Percentiles rank a stretch among this genome's conserved stretches.
These are phyloP conservation scores for Trichoderma gracile DNA, from an alignment of 2,329 filamentous ascomycete genomes.

Conservation along the genomic window DNA sequence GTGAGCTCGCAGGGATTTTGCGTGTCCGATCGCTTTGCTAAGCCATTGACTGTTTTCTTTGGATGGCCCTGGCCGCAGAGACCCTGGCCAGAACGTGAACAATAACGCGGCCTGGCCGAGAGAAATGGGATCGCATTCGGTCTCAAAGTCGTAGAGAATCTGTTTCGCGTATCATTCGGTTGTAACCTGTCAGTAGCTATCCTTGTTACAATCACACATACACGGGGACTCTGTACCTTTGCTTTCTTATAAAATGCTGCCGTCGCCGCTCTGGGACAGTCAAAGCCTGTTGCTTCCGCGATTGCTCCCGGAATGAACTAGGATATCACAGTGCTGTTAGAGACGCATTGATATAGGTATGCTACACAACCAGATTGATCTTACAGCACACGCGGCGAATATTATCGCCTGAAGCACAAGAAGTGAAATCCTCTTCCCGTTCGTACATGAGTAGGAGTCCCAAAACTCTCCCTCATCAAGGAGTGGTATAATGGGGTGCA, in stretches of 20 bases:
- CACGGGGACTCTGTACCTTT: constrained; percentile 5
- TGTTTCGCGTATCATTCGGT: not conserved
- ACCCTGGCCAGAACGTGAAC: constrained; percentile 18
- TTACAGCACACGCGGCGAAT: constrained; percentile 29
- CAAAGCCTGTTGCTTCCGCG: constrained; percentile 20
- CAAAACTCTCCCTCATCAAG: constrained; percentile 31
- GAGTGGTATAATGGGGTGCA: constrained; percentile 31
- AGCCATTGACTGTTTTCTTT: constrained; percentile 11
- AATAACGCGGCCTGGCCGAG: constrained; percentile 14
- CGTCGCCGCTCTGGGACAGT: constrained; percentile 14
- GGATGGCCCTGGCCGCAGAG: not conserved
- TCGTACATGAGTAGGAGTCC: constrained; percentile 28
- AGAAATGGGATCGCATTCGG: constrained; percentile 16
- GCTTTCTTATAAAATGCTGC: constrained; percentile 25
- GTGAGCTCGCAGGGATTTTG: constrained; percentile 31
- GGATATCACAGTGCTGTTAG: not conserved
- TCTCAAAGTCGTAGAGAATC: constrained; percentile 24
- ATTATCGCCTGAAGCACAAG: constrained; percentile 30
- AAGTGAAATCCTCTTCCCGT: constrained; percentile 14
- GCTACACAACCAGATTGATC: not conserved
- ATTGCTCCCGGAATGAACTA: constrained; percentile 22
- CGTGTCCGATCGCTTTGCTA: constrained; percentile 21
- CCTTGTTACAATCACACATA: not conserved
- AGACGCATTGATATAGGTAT: not conserved
- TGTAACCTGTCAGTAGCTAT: not conserved